A percentile compares a stretch with the other conserved stretches of the same genome.
phyloP scores from a whole-genome alignment of 495 filamentous ascomycete genomes.

The Articulospora tetracladia region DNA sequence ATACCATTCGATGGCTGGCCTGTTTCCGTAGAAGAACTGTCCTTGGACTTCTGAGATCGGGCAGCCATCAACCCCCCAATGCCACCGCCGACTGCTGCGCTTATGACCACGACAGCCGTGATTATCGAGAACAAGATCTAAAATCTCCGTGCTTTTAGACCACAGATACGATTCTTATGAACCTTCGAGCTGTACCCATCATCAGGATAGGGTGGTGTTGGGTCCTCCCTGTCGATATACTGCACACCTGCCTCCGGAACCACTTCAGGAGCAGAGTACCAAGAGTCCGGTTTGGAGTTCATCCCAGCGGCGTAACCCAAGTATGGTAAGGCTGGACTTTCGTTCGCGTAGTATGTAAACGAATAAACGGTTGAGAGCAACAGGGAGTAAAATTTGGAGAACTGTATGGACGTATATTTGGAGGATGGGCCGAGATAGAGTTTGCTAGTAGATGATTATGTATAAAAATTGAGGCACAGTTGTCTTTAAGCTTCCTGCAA shows the following conservation, averaged over 20 bases:
- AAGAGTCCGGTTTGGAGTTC: conserved; percentile 2
- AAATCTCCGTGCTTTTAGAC: conserved; percentile 9
- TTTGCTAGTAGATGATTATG: no score
- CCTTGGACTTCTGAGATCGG: conserved; percentile 5
- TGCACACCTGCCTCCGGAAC: conserved; percentile 3
- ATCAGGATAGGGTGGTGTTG: conserved; percentile 5
- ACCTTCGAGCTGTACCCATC: conserved; percentile 3
- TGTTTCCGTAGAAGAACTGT: conserved; percentile 3
- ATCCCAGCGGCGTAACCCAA: conserved; percentile 4
- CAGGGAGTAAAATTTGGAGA: conserved; percentile 7
- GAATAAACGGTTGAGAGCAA: conserved; percentile 3
- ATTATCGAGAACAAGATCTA: conserved; percentile 4
- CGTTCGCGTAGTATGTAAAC: conserved; percentile 4
- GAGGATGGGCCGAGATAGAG: no score
- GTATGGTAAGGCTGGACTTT: conserved; percentile 5
- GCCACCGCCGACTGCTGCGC: conserved; percentile 2
- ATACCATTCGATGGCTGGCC: conserved; percentile 1
- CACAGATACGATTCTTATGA: conserved; percentile 9
- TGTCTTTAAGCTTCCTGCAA: conserved; percentile 2
- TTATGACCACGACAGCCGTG: conserved; percentile 5
- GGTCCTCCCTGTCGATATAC: conserved; percentile 1
- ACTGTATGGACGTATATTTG: conserved; percentile 6
- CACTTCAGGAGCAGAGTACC: conserved; percentile 3
- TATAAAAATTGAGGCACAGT: conserved; percentile 4
- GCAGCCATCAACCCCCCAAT: conserved; percentile 2